These are phyloP conservation scores for Mortierella polycephala DNA, from an alignment of 371 early-diverging fungal genomes.

Conservation along the genomic window DNA sequence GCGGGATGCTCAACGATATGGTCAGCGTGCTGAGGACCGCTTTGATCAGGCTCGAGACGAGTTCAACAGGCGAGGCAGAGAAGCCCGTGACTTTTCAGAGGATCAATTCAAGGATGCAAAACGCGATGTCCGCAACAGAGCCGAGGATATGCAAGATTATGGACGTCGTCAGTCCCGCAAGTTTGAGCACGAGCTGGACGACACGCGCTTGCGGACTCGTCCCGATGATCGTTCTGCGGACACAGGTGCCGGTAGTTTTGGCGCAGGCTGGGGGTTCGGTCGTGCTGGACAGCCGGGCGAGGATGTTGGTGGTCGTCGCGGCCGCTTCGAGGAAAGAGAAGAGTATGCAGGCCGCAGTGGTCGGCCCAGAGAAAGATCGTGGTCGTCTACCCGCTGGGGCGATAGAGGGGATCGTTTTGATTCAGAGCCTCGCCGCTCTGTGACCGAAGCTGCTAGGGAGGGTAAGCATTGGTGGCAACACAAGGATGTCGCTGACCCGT, in stretches of 20 bases:
- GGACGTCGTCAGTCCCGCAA: conserved; percentile 22
- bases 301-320: conserved; percentile 22
- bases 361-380: too few relatives aligned
- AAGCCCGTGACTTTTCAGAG: conserved; percentile 19
- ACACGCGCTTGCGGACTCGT: conserved; percentile 5
- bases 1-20: conserved; percentile 4
- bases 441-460: conserved; percentile 41
- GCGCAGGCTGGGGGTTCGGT: conserved; percentile 7
- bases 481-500: conserved; percentile 25
- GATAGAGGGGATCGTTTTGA: neutral
- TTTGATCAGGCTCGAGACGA: conserved; percentile 12
- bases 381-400: neutral
- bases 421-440: conserved; percentile 35
- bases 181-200: conserved; percentile 20
- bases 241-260: neutral
- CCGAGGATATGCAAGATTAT: conserved; percentile 29
- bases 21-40: conserved; percentile 15
- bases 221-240: neutral
- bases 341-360: conserved; percentile 23
- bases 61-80: conserved; percentile 9
- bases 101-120: conserved; percentile 12
- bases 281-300: conserved; percentile 6
- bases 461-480: conserved; percentile 38
- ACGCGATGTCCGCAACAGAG: conserved; percentile 20
- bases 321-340: conserved; percentile 12